Evolutionary conservation across 2,329 filamentous ascomycete genomes (phyloP), one percentile per base, ranked within the genome.

Genomic region (Apiospora hydei): DNA sequence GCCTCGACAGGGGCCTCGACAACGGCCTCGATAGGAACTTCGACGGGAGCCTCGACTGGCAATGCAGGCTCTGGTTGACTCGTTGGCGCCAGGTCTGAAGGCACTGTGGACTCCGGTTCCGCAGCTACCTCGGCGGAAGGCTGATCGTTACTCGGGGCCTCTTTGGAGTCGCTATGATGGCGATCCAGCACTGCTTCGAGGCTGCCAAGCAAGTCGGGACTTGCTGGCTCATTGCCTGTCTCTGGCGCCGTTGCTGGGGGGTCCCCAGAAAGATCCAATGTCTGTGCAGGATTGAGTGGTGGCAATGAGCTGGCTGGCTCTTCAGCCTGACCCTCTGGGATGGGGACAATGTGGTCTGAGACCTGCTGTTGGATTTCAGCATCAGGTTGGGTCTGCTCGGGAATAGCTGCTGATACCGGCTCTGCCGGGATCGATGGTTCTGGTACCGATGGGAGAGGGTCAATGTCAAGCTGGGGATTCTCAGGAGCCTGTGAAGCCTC

Each of bases 131-230:
- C 44, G 16, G 67, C 16, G 8, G 67, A 24, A 18, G 16, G 18
- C 44, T 34, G 44, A 44, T 69, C 68, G 14, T 16, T 21, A 21
- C 16, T 10, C 13, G 71, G 64, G 34, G 38, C 47, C 30, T 77
- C 77, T 30, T 75, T 75, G 18, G 75, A 71, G 4, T 73, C 73
- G n/a, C 73, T 75, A 24, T 26, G 46, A 61, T 85, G 84, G 44
- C 83, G 81, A 71, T 86, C 83, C 47, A 87, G 80, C 46, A 84
- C 85, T 1, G 84, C 81, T 75, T 87, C 83, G 1, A 86, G 76
- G n/a, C 81, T 83, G n/a, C 82, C 83, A 30, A 87, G 81, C 47
- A 87, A 71, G 75, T 87, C 84, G 10, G 83, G 80, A 38, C 84
- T 83, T 18, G 83, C 81, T 1, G 81, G 77, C 44, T 79, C 80